A percentile compares a stretch with the other conserved stretches of the same genome.
phyloP scores from a whole-genome alignment of 2,329 filamentous ascomycete genomes.

The Arthrobotrys pseudoclavata region DNA sequence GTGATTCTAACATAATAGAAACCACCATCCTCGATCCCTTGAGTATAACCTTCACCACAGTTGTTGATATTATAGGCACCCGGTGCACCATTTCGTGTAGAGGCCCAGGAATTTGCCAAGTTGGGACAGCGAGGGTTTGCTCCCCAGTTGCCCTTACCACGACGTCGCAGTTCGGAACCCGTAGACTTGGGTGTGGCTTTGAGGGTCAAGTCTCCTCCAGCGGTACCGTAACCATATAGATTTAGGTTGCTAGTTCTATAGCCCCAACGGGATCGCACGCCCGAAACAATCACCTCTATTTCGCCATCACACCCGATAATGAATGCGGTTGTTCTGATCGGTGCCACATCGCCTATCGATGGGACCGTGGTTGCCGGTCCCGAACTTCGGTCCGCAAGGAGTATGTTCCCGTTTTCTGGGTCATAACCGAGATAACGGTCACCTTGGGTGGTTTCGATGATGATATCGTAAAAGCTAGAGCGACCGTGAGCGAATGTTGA shows the following conservation, averaged over 20 bases:
- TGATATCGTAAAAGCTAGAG: constrained; percentile 16
- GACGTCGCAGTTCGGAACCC: not conserved
- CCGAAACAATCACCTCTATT: not conserved
- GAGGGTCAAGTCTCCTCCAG: not conserved
- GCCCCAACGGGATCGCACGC: not conserved
- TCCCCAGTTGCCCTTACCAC: constrained; percentile 31
- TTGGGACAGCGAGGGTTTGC: constrained; percentile 29
- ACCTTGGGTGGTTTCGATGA: constrained; percentile 8
- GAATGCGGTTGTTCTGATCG: constrained; percentile 15
- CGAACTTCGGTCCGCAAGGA: not conserved
- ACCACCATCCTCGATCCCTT: constrained; percentile 5
- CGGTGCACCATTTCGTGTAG: constrained; percentile 3
- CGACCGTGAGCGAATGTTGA: not conserved
- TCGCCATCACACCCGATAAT: constrained; percentile 6
- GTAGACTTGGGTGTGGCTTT: not conserved
- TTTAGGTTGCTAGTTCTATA: not conserved
- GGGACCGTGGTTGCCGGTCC: not conserved
- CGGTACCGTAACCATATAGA: not conserved
- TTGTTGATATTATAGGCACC: constrained; percentile 8
- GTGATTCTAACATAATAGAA: constrained; percentile 17
- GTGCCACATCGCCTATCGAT: not conserved
- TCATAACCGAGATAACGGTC: constrained; percentile 17
- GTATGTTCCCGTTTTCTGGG: not conserved
- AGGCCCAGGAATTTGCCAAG: constrained; percentile 17
- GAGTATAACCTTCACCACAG: constrained; percentile 30